Evolutionary conservation across 2,329 filamentous ascomycete genomes (phyloP).

Genomic region (Talaromyces amestolkiae): DNA sequence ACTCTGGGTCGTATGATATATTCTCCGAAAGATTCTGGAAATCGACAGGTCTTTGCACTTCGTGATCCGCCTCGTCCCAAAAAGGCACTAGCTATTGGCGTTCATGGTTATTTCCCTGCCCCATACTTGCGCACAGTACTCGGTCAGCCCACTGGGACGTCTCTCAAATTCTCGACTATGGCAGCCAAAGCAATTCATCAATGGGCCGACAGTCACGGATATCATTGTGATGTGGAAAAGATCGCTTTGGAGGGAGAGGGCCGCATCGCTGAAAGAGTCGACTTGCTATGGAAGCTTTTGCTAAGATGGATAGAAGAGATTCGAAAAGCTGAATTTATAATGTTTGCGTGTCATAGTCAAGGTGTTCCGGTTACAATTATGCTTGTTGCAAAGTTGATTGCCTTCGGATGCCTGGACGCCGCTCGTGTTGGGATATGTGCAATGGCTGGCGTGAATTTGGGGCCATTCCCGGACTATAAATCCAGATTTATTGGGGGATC

Average conservation of each 20-base stretch:
- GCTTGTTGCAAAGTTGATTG: conserved; percentile 87
- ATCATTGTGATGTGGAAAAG: conserved; percentile 81
- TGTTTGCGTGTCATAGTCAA: conserved; percentile 93
- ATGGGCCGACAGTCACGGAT: conserved; percentile 75
- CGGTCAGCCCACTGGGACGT: conserved; percentile 92
- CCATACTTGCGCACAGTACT: conserved; percentile 84
- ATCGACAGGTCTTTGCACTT: conserved; percentile 69
- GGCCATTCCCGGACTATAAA: conserved; percentile 89
- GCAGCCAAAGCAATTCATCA: conserved; percentile 77
- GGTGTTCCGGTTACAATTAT: conserved; percentile 92
- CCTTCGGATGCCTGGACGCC: conserved; percentile 76
- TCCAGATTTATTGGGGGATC: conserved; percentile 85
- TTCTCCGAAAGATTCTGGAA: conserved; percentile 56
- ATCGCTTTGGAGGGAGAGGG: conserved; percentile 94
- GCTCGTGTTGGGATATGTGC: conserved; percentile 81
- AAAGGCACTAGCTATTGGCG: conserved; percentile 86
- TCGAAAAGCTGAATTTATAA: conserved; percentile 78
- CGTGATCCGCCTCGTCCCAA: conserved; percentile 70
- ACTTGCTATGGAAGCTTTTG: conserved; percentile 89
- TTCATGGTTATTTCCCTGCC: conserved; percentile 92
- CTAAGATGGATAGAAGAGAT: conserved; percentile 94
- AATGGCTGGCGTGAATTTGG: conserved; percentile 88
- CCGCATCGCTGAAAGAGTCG: conserved; percentile 82
- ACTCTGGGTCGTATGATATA: conserved; percentile 46
- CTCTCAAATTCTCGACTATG: conserved; percentile 85